A percentile compares a stretch with the other conserved stretches of the same genome.
These are phyloP conservation scores for Alternaria gaisen DNA, from an alignment of 2,329 filamentous ascomycete genomes.

Conservation along the genomic window DNA sequence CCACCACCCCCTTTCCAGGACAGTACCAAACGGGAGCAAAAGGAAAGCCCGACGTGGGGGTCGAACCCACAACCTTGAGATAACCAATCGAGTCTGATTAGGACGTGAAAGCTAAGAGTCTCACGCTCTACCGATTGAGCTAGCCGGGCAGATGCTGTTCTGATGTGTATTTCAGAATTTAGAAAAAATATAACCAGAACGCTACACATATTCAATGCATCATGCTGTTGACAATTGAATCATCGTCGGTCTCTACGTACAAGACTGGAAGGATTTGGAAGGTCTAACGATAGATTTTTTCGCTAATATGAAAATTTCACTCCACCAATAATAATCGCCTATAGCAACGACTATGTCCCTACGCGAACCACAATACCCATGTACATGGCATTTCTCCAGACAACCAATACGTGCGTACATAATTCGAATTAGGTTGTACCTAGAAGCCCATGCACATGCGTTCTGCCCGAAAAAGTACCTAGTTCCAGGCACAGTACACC, in stretches of 20 bases:
- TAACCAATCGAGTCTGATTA: conserved; percentile 7
- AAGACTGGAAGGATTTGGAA: neutral
- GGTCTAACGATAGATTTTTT: neutral
- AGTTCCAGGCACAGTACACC: neutral
- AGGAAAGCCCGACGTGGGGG: neutral
- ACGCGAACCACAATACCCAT: neutral
- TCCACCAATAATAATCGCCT: neutral
- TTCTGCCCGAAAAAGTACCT: neutral
- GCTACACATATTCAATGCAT: too few relatives aligned
- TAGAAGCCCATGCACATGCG: neutral
- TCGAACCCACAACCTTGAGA: conserved; percentile 9
- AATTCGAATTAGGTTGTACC: neutral
- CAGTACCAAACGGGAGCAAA: neutral
- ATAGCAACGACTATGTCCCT: neutral
- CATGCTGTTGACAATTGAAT: too few relatives aligned
- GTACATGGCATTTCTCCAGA: neutral
- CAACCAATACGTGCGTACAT: neutral
- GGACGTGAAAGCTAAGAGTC: conserved; percentile 45
- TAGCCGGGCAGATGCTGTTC: conserved; percentile 7
- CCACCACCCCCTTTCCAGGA: neutral
- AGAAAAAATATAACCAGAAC: too few relatives aligned
- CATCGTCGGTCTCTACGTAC: too few relatives aligned
- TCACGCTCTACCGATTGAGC: conserved; percentile 54
- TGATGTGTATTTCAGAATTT: neutral
- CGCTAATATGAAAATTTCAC: neutral